Base-by-base conservation (phyloP, 2,329 filamentous ascomycete species). In the Exophiala alcalophila region DNA sequence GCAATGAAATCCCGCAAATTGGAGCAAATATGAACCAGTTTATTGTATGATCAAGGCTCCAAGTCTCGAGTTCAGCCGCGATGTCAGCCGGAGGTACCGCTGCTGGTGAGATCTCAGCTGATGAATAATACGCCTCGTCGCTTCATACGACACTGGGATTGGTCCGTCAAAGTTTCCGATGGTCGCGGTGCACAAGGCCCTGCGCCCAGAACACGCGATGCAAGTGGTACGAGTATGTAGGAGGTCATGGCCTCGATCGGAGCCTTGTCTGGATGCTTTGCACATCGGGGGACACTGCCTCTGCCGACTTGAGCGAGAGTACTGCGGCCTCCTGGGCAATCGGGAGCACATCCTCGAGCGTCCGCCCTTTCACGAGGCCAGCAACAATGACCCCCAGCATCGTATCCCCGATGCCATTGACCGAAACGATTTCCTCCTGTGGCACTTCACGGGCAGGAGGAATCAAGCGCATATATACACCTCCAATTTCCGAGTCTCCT, bases 401-500 rank as follows among this genome's bases (percentile, higher is more conserved):
- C 0, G 92, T 96, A 65, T 98, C 92, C 0, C 92, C 92, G 2
- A 88, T 89, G 0, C 91, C 92, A 61, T 97, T 97, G 7, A 97
- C 91, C 32, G 88, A 95, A 1, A 91, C 80, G 1, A 94, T 73
- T 18, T 92, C 80, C 14, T 76, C 66, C 0, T 69, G 64, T 2
- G 56, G 45, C 4, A 95, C 73, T 11, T 70, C 66, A 60, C 85
- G 80, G 1, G 77, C 77, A 0, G 84, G 72, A 0, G 85, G 79
- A 61, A 87, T 86, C 68, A 83, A 61, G 4, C 80, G 67, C 82
- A 96, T 89, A 59, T 96, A 96, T 2, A 96, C 74, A 0, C 90
- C 91, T 0, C 89, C 87, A 2, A 89, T 81, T 0, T 83, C 70
- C 5, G 70, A 64, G 20, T 77, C 72, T 2, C 72, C 70, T 9